Evolutionary conservation across 257 asterid species (phyloP).

Genomic region (Echites panduratus): DNA sequence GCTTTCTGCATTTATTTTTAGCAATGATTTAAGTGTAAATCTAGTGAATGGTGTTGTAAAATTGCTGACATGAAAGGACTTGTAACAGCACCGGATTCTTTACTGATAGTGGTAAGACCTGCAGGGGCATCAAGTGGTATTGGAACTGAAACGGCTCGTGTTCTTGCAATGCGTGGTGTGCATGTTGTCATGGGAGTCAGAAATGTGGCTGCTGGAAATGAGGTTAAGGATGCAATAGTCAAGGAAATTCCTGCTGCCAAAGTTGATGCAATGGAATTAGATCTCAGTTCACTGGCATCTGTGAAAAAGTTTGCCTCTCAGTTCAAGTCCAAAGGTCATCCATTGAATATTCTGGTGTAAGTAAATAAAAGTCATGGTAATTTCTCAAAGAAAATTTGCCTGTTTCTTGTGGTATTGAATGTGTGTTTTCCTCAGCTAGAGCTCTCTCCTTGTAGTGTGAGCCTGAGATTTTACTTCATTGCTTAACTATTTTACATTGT

Average conservation of each 20-base stretch:
- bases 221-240: conserved; percentile 47
- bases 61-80: not conserved
- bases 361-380: conserved; percentile 7
- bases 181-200: conserved; percentile 73
- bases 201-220: conserved; percentile 47
- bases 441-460: not conserved
- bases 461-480: not conserved
- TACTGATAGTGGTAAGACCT: conserved; percentile 1
- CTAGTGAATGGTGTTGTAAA: not conserved
- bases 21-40: not conserved
- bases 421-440: not conserved
- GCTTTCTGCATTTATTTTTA: not conserved
- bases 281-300: conserved; percentile 67
- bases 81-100: not conserved
- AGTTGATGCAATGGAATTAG: conserved; percentile 77
- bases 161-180: conserved; percentile 78
- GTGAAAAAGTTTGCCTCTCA: conserved; percentile 62
- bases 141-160: conserved; percentile 83
- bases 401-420: not conserved
- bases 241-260: conserved; percentile 60
- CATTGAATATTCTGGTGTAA: conserved; percentile 75
- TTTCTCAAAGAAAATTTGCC: not conserved
- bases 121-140: conserved; percentile 93
- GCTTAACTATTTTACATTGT: not conserved
- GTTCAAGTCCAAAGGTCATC: conserved; percentile 54